These are phyloP conservation scores for Emergomyces orientalis DNA, from an alignment of 2,329 filamentous ascomycete species.

Conservation along the genomic window DNA sequence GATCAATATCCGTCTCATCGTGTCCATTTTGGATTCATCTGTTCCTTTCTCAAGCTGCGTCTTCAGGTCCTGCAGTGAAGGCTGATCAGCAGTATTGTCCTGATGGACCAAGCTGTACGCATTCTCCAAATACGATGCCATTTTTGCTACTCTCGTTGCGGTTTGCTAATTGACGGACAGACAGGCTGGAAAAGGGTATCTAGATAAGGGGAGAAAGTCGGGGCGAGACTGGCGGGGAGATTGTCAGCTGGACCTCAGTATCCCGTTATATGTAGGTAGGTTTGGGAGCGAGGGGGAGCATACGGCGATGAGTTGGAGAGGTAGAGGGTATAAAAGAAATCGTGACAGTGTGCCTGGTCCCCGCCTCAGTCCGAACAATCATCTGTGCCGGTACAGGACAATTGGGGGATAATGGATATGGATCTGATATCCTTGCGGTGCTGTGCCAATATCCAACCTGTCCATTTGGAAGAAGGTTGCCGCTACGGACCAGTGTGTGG, in stretches of 20 bases:
- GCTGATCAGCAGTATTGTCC: conserved; percentile 92
- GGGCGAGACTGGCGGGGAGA: conserved; percentile 12
- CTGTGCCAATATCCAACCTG: conserved; percentile 26
- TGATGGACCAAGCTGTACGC: conserved; percentile 95
- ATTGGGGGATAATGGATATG: conserved; percentile 17
- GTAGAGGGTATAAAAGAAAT: conserved; percentile 19
- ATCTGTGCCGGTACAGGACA: conserved; percentile 27
- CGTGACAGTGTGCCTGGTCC: conserved; percentile 25
- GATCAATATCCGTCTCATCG: conserved; percentile 91
- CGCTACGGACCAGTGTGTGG: conserved; percentile 28
- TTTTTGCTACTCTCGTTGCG: conserved; percentile 41
- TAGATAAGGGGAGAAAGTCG: conserved; percentile 16
- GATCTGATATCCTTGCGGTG: conserved; percentile 18
- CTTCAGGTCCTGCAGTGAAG: conserved; percentile 81
- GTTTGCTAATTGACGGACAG: conserved; percentile 11
- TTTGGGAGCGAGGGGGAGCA: conserved; percentile 10
- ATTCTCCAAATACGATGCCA: conserved; percentile 91
- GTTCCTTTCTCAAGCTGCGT: conserved; percentile 88
- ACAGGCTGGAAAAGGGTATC: conserved; percentile 19
- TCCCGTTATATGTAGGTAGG: background rate
- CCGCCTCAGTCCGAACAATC: conserved; percentile 31
- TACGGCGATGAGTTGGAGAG: conserved; percentile 16
- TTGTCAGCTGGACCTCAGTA: conserved; percentile 18
- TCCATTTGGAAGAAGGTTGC: conserved; percentile 29
- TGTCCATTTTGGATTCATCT: conserved; percentile 87